Evolutionary conservation across 2,329 filamentous ascomycete genomes (phyloP), one percentile per base, ranked within the genome.

Genomic region (Trichophyton benhamiae): DNA sequence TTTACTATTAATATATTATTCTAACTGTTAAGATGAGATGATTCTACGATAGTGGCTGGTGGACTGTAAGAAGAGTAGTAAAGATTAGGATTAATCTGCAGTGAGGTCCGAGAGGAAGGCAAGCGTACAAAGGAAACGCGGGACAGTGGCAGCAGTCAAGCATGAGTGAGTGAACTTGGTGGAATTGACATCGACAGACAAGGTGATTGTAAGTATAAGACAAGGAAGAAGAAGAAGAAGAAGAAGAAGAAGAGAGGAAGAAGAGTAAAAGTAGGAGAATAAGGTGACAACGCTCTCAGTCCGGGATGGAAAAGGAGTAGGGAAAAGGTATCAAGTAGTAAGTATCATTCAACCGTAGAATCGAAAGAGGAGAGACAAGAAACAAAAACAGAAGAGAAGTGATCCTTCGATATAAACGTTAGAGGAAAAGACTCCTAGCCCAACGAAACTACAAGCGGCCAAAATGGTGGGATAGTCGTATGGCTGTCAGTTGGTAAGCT

Each of bases 391-490:
- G 42, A 36, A 44, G 41, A 17, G 13, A n/a, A 44, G 20, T 27
- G n/a, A n/a, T n/a, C 57, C 57, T 13, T 55, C 57, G n/a, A 62
- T 27, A 48, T 68, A 68, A 13, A 66, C 64, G 55, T 69, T 65
- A 0, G 67, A 66, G 1, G 66, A 63, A 44, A 69, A 65, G 0
- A 69, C 65, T 2, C 66, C 67, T 1, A 63, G 20, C 15, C 67
- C 66, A 2, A 68, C 64, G 30, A 68, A 69, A 33, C 67, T 69
- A 0, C 63, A 57, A 0, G 65, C 65, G 0, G 64, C 67, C 1
- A 67, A 36, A 15, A 69, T 69, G 0, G 67, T 69, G 1, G 66
- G 67, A 59, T 59, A 59, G 41, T 61, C 58, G 52, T 30, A 22
- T 27, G 57, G 57, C 57, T 59, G 38, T 9, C 11, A 38, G 33